A percentile compares a stretch with the other conserved stretches of the same genome.
Evolutionary conservation across 768 basidiomycete species (phyloP).

Genomic region (Mycena metata): DNA sequence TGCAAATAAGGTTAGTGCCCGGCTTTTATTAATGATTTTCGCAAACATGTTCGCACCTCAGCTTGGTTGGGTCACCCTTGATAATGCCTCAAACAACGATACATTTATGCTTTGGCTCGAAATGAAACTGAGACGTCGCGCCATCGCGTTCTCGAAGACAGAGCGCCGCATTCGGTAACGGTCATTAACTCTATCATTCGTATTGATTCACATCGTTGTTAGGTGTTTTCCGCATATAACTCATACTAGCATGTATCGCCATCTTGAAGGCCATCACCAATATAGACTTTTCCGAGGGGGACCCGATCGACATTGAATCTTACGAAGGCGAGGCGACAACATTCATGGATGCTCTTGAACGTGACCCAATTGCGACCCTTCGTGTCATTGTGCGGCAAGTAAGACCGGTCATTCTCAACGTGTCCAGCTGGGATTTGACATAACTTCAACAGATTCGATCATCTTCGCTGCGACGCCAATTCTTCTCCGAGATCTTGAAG

Average conservation of each 20-base stretch:
- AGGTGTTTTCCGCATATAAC: conserved; percentile 31
- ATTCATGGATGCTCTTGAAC: neutral
- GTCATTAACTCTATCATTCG: too few relatives aligned
- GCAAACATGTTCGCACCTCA: conserved; percentile 42
- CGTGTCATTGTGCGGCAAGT: conserved; percentile 12
- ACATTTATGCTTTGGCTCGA: conserved; percentile 23
- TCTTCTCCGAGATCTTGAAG: too few relatives aligned
- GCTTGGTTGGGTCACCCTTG: conserved; percentile 33
- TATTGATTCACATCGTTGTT: too few relatives aligned
- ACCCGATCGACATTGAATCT: conserved; percentile 16
- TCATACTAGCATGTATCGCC: conserved; percentile 17
- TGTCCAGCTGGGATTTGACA: too few relatives aligned
- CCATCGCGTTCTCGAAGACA: conserved; percentile 7
- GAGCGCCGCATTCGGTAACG: conserved; percentile 26
- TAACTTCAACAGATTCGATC: too few relatives aligned
- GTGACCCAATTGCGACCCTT: conserved; percentile 23
- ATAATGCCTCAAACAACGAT: conserved; percentile 28
- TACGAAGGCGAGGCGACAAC: neutral
- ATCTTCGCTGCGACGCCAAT: too few relatives aligned
- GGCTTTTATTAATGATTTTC: too few relatives aligned
- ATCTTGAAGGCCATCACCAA: conserved; percentile 15
- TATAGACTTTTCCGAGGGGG: conserved; percentile 17
- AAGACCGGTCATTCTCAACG: too few relatives aligned
- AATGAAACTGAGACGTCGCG: too few relatives aligned
- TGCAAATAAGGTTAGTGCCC: too few relatives aligned